Evolutionary conservation across 192 early-diverging fungal species (phyloP).

Genomic region (Diversispora epigaea): DNA sequence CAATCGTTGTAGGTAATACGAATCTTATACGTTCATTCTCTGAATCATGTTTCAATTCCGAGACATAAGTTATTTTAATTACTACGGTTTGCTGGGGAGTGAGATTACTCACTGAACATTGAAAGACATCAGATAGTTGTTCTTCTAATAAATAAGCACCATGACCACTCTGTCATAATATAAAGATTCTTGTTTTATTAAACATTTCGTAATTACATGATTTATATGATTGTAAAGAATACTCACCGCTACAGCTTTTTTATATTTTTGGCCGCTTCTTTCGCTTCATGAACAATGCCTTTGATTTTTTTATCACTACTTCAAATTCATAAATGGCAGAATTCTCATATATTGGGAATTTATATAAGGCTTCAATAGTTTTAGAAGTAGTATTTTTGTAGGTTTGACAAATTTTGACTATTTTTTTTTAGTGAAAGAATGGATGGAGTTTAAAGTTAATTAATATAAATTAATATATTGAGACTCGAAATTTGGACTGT

Average conservation of each 20-base stretch:
- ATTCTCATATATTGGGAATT: no score
- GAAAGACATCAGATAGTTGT: slow-evolving; percentile 43
- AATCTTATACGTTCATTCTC: slow-evolving; percentile 50
- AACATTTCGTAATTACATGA: not conserved
- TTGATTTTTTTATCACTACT: no score
- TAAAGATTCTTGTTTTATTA: not conserved
- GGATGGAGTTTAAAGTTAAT: not conserved
- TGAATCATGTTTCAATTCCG: slow-evolving; percentile 48
- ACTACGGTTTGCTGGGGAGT: slow-evolving; percentile 34
- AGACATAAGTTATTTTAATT: slow-evolving; percentile 50
- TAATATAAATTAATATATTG: not conserved
- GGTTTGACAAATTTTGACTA: slow-evolving; percentile 21
- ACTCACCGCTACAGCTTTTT: no score
- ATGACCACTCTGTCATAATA: slow-evolving; percentile 2
- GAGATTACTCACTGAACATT: slow-evolving; percentile 52
- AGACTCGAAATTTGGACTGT: not conserved
- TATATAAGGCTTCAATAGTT: no score
- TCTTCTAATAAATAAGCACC: slow-evolving; percentile 21
- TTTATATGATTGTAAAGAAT: not conserved
- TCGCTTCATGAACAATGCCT: no score
- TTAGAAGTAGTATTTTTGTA: no score
- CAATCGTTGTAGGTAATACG: slow-evolving; percentile 44
- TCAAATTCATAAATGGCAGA: no score
- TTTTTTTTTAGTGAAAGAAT: no score
- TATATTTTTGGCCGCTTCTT: slow-evolving; percentile 22